These are phyloP conservation scores for Scheffersomyces cryptocercus DNA, from an alignment of 1,139 yeast species.

Conservation along the genomic window DNA sequence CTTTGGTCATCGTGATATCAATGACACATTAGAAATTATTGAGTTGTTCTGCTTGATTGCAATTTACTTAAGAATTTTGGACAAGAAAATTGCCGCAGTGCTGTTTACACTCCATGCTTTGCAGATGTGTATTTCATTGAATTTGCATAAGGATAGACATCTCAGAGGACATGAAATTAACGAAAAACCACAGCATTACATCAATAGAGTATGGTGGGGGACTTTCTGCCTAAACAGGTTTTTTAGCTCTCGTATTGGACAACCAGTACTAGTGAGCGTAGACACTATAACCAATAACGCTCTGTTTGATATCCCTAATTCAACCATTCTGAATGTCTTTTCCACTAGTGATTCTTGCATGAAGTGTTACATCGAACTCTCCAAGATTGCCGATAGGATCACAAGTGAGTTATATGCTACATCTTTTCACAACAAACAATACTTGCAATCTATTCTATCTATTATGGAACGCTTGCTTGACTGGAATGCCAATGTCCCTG, in stretches of 20 bases:
- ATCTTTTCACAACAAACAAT: conserved; percentile 17
- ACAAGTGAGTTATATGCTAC: conserved; percentile 21
- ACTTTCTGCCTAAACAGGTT: conserved; percentile 30
- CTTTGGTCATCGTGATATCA: conserved; percentile 11
- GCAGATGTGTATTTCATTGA: conserved; percentile 28
- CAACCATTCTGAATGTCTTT: neutral
- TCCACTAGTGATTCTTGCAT: conserved; percentile 17
- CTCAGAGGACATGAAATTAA: conserved; percentile 5
- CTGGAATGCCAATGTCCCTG: conserved; percentile 25
- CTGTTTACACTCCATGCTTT: conserved; percentile 25
- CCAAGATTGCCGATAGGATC: conserved; percentile 25
- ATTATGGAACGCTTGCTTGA: conserved; percentile 20
- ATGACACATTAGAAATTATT: conserved; percentile 20
- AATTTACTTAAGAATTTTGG: conserved; percentile 25
- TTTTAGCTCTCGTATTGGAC: conserved; percentile 25
- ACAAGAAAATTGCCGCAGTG: conserved; percentile 29
- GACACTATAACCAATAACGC: conserved; percentile 15
- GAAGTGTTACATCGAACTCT: conserved; percentile 24
- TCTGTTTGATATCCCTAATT: neutral
- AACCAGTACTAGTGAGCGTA: conserved; percentile 22
- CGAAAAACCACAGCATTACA: conserved; percentile 2
- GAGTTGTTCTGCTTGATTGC: conserved; percentile 27
- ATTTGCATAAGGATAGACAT: conserved; percentile 20
- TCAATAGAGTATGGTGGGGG: conserved; percentile 25
- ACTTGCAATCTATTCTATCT: conserved; percentile 17